A percentile compares a stretch with the other conserved stretches of the same genome.
These are phyloP conservation scores for Hymenoscyphus scutula DNA, from an alignment of 2,329 filamentous ascomycete species.

Conservation along the genomic window DNA sequence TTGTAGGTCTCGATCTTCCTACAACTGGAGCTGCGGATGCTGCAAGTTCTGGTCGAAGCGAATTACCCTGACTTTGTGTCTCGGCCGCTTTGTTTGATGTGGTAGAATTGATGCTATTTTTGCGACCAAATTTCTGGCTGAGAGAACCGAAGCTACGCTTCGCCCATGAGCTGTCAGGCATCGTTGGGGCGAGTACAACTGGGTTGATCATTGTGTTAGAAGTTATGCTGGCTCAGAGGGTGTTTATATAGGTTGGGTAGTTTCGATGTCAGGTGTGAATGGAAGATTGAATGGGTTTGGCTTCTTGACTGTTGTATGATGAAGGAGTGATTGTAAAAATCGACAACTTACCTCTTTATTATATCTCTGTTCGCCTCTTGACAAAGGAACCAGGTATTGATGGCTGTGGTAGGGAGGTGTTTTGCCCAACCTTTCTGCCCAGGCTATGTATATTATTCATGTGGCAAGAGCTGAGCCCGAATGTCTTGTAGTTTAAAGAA, in stretches of 20 bases:
- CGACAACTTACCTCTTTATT: not conserved
- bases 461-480: not conserved
- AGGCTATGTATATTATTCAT: not conserved
- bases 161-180: not conserved
- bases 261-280: not conserved
- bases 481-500: not conserved
- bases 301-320: not conserved
- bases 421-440: not conserved
- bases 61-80: not conserved
- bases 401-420: not conserved
- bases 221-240: not conserved
- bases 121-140: constrained; percentile 22
- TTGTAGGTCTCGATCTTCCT: constrained; percentile 6
- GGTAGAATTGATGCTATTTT: constrained; percentile 18
- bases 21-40: not conserved
- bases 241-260: not conserved
- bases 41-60: not conserved
- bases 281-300: not conserved
- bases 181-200: not conserved
- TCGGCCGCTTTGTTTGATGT: not conserved
- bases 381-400: not conserved
- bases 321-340: not conserved
- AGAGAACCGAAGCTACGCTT: constrained; percentile 21
- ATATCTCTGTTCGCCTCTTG: not conserved
- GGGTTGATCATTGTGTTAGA: constrained; percentile 1